Evolutionary conservation across 1,284 basidiomycete genomes (phyloP), one percentile per base, ranked within the genome.

Genomic region (Apiotrichum akiyoshidainum): DNA sequence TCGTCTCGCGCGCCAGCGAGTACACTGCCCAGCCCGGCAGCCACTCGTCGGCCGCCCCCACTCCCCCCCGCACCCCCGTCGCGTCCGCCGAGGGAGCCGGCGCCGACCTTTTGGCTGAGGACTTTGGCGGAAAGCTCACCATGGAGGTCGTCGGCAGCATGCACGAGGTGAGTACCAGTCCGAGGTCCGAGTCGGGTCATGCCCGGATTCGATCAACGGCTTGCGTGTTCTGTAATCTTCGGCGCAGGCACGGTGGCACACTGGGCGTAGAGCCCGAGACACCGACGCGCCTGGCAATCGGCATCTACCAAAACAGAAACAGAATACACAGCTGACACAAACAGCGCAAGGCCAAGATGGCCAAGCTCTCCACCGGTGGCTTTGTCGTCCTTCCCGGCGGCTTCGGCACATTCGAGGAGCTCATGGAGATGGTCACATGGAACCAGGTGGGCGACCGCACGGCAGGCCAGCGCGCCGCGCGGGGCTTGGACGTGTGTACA

Each of bases 361-460:
- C 92, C 0, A 83, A 82, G 62, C 81, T 88, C 21, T 84, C 84
- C 0, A 76, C 79, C 16, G 82, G 84, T 34, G 92, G 86, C 0
- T 97, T 97, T 69, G 80, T 96, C 51, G 89, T 86, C 17, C 81
- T 96, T 13, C 92, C 93, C 7, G 93, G 93, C 39, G 93, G 93
- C 0, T 94, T 85, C 70, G 92, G 92, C 17, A 95, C 92, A 0
- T 91, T 90, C 65, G 93, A 96, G 75, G 93, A 96, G 82, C 88
- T 92, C 26, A 78, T 96, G 51, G 93, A 96, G 77, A 92, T 90
- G 65, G 83, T 87, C 42, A 94, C 92, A 3, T 97, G 93, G 93
- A 78, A 78, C 61, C 77, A 78, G 58, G 68, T 67, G 47, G 40
- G 46, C 26, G 45, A 52, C 41, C 40, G 51, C 31, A 52, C 31